phyloP scores from a whole-genome alignment of 2,329 filamentous ascomycete species.

The Xylariaceae sp. region DNA sequence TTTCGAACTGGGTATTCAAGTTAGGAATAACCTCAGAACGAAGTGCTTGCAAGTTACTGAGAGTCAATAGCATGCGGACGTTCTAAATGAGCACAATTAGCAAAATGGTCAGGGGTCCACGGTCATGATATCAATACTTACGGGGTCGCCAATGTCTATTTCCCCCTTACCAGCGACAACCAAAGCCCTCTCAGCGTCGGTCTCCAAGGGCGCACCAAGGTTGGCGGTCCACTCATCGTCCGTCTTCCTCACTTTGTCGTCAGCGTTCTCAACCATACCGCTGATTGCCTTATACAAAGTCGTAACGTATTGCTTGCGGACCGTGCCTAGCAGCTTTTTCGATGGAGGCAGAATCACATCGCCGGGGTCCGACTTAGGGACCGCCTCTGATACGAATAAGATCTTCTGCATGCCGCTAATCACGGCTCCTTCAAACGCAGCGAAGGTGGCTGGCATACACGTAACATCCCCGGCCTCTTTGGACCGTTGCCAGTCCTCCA shows the following conservation, averaged over 20 bases:
- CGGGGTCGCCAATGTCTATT: conserved; percentile 52
- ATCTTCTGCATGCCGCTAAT: conserved; percentile 90
- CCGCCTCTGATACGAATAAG: conserved; percentile 83
- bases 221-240: conserved; percentile 58
- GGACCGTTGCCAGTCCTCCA: conserved; percentile 90
- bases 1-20: conserved; percentile 89
- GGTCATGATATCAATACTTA: conserved; percentile 35
- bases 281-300: conserved; percentile 91
- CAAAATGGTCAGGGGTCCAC: neutral
- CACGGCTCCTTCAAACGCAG: conserved; percentile 77
- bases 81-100: conserved; percentile 51
- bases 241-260: conserved; percentile 61
- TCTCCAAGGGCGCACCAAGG: conserved; percentile 37
- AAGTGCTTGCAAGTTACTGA: conserved; percentile 85
- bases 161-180: conserved; percentile 41
- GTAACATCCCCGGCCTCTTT: conserved; percentile 81
- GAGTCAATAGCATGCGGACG: conserved; percentile 85
- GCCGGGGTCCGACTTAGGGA: conserved; percentile 63
- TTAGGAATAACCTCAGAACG: conserved; percentile 77
- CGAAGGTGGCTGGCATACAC: conserved; percentile 81
- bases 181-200: conserved; percentile 31
- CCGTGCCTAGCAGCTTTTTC: conserved; percentile 82
- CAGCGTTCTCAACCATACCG: conserved; percentile 95
- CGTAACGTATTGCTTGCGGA: conserved; percentile 85
- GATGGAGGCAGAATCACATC: conserved; percentile 82